Percentiles rank a stretch among this genome's conserved stretches.
phyloP scores from a whole-genome alignment of 768 basidiomycete genomes.

The Cyathus striatus region DNA sequence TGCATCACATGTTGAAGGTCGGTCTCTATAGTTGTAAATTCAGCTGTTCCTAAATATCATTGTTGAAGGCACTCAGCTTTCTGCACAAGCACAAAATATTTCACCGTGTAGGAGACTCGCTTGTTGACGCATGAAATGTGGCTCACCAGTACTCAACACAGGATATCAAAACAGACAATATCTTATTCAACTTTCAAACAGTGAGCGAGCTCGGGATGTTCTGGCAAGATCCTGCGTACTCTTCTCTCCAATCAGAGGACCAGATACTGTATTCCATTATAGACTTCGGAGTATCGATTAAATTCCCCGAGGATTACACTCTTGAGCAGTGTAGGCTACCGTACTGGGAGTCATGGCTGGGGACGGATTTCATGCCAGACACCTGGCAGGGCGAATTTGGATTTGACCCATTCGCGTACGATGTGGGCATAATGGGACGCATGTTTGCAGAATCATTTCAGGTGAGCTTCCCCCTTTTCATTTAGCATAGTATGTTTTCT shows the following conservation, averaged over 20 bases:
- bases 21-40: neutral
- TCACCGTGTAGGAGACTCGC: constrained; percentile 11
- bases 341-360: neutral
- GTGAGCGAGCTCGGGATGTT: neutral
- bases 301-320: constrained; percentile 9
- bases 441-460: constrained; percentile 3
- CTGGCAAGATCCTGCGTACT: neutral
- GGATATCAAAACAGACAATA: constrained; percentile 11
- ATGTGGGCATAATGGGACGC: constrained; percentile 14
- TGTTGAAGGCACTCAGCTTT: constrained; percentile 12
- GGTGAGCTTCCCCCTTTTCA: neutral
- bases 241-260: constrained; percentile 7
- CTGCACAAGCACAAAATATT: constrained; percentile 14
- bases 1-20: constrained; percentile 14
- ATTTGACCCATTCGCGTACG: constrained; percentile 19
- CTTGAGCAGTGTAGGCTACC: constrained; percentile 8
- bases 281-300: constrained; percentile 15
- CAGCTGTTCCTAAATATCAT: neutral
- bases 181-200: constrained; percentile 11
- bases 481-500: neutral
- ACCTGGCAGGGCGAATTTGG: constrained; percentile 15
- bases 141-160: neutral
- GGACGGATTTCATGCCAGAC: constrained; percentile 6
- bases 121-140: neutral
- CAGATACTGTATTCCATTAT: constrained; percentile 13